Percentiles rank a stretch among this genome's conserved stretches.
Evolutionary conservation across 2,329 filamentous ascomycete genomes (phyloP).

Genomic region (Cladosporium cucumerinum): DNA sequence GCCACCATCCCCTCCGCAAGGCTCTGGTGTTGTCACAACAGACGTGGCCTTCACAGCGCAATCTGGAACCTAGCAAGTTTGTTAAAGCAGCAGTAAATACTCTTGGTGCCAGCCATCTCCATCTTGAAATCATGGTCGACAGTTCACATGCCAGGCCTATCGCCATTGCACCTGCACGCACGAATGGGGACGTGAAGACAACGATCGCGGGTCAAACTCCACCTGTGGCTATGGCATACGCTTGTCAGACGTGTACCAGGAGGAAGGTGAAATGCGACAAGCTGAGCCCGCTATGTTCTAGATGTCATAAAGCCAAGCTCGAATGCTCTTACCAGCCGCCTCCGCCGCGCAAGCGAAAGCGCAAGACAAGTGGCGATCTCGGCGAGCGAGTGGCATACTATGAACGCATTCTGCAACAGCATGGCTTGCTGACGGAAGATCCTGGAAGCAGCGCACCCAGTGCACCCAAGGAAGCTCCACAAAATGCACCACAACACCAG

Average conservation of each 20-base stretch:
- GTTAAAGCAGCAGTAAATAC: background rate
- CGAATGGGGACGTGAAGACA: background rate
- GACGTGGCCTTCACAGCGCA: background rate
- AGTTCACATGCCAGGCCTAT: background rate
- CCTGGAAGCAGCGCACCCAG: background rate
- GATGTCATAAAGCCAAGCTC: conserved; percentile 35
- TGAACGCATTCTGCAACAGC: conserved; percentile 38
- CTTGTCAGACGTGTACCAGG: conserved; percentile 34
- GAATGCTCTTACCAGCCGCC: conserved; percentile 43
- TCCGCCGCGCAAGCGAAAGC: conserved; percentile 39
- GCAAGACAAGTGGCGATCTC: conserved; percentile 33
- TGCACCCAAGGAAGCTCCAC: background rate
- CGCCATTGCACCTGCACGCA: conserved; percentile 1
- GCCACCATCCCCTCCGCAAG: background rate
- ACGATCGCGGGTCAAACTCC: background rate
- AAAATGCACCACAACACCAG: no score
- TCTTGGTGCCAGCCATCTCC: background rate
- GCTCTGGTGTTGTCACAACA: background rate
- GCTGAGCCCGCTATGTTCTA: conserved; percentile 33
- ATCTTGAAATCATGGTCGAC: background rate
- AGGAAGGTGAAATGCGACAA: conserved; percentile 44
- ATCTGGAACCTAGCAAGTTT: background rate
- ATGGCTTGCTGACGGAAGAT: conserved; percentile 32
- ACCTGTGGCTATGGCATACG: conserved; percentile 25
- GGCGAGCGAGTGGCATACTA: conserved; percentile 40